Base-by-base conservation (phyloP, 257 asterid species). In the Scutellaria barbata region DNA sequence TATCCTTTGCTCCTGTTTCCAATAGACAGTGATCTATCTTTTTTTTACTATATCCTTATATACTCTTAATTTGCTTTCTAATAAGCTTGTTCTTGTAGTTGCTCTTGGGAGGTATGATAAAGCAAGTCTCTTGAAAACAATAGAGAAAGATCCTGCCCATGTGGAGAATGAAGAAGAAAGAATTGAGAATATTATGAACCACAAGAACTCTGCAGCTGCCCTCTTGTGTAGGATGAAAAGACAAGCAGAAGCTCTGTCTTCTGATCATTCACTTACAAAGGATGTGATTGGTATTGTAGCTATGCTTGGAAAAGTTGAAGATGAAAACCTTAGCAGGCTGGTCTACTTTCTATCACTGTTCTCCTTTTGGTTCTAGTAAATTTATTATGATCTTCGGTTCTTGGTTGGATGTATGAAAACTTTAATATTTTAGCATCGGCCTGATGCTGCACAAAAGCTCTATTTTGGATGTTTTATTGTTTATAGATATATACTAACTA, bases 261-360 rank as follows among this genome's bases (percentile, higher is more conserved):
- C 85, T 66, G 81, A 81, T 45, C 74, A 81, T 72, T 77, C 87
- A 30, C 76, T 81, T 59, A 72, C 83, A 39, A 85, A 83, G 75
- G 96, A 91, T 58, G 84, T 91, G 58, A 14, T 88, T 12, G 99
- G 99, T 30, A 57, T 89, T 77, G 96, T 89, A 77, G 95, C 96
- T 46, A 79, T 87, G 50, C 96, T 94, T 76, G 95, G 96, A 71
- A 86, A 78, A 69, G 80, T 85, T 37, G 90, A 83, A 16, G 96
- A 88, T 68, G 87, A 61, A 62, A 85, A 81, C 80, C 87, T 94
- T 67, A 89, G 90, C 91, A 85, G 98, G 98, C 87, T 73, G 39
- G 85, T 81, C 76, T 81, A 68, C 14, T 80, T 57, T 52, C 16
- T 47, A 45, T 48, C 33, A 9, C 62, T 61, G 42, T 66, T 22